Evolutionary conservation across 2,329 filamentous ascomycete species (phyloP), one percentile per base, ranked within the genome.

Genomic region (Aureobasidium leucospermi): DNA sequence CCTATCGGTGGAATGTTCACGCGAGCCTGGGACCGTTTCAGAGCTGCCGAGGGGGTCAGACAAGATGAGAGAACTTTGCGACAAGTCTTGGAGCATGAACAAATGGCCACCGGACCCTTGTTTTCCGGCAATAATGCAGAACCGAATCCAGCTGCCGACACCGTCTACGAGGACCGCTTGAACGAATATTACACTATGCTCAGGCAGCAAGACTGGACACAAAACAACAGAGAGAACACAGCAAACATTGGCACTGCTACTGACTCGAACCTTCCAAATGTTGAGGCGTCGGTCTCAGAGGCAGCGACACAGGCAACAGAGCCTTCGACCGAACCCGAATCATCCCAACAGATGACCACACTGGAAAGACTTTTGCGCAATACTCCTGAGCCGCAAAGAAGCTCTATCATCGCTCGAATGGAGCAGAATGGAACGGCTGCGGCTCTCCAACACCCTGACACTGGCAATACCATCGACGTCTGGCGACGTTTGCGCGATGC

Each of bases 1-100:
- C 78, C 78, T 0, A 74, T 80, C 11, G 72, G 75, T 16, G 70
- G 71, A 61, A 75, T 80, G 75, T 80, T 77, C 65, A 73, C 68
- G 16, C 65, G 77, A 51, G 77, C 77, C 1, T 71, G 68, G 60
- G 73, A 74, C 16, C 69, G 76, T 6, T 78, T 78, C 63, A 69
- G 71, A 34, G 71, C 69, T 52, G 76, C 75, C 1, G 76, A 79
- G 61, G 69, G 70, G 59, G 67, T 69, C 6, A 66, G 71, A 15
- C 63, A 65, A 47, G 70, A 73, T 48, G 68, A 71, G 60, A 64
- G 67, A 9, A 70, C 66, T 13, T 53, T 72, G 16, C 63, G 69
- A 19, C 65, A 69, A 46, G 66, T 71, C 7, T 60, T 73, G 4
- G 66, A 66, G 11, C 66, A 69, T 16, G 70, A 72, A 38, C 62